phyloP scores from a whole-genome alignment of 148 eudicot genomes.

The Rhododendron simsii region DNA sequence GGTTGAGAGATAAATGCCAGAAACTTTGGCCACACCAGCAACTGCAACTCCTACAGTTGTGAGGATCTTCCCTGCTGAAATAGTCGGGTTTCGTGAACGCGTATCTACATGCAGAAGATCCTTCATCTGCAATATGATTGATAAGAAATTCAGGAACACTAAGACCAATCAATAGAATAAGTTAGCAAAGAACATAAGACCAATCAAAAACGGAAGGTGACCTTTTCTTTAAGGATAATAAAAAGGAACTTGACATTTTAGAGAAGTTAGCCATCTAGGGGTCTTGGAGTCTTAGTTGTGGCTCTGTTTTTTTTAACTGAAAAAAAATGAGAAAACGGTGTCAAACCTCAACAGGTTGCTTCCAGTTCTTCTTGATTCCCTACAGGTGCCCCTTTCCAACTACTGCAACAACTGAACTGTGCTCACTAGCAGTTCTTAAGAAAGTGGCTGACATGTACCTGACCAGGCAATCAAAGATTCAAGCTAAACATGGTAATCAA shows the following conservation, averaged over 20 bases:
- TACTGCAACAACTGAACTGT: constrained; percentile 91
- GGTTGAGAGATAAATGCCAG: constrained; percentile 64
- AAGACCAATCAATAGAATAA: not conserved
- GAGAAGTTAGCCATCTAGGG: not conserved
- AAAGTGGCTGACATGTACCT: constrained; percentile 93
- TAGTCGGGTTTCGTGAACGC: constrained; percentile 33
- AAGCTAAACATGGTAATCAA: not conserved
- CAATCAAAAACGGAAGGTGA: not conserved
- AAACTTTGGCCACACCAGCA: constrained; percentile 71
- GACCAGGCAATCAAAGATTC: constrained; percentile 10
- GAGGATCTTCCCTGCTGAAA: constrained; percentile 45
- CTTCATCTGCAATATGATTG: constrained; percentile 39
- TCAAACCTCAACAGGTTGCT: constrained; percentile 81
- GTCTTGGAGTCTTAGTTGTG: not conserved
- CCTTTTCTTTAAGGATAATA: not conserved
- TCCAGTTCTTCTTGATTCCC: constrained; percentile 83
- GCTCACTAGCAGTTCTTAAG: constrained; percentile 64
- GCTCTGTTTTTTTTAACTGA: no score
- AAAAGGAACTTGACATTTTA: not conserved
- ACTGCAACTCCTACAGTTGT: constrained; percentile 64
- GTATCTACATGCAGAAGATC: constrained; percentile 46
- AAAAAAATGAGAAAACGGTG: not conserved
- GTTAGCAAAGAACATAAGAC: not conserved
- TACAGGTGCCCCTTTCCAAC: constrained; percentile 94
- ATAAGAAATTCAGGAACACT: not conserved